phyloP scores from a whole-genome alignment of 2,329 filamentous ascomycete species.

The Huntiella omanensis region DNA sequence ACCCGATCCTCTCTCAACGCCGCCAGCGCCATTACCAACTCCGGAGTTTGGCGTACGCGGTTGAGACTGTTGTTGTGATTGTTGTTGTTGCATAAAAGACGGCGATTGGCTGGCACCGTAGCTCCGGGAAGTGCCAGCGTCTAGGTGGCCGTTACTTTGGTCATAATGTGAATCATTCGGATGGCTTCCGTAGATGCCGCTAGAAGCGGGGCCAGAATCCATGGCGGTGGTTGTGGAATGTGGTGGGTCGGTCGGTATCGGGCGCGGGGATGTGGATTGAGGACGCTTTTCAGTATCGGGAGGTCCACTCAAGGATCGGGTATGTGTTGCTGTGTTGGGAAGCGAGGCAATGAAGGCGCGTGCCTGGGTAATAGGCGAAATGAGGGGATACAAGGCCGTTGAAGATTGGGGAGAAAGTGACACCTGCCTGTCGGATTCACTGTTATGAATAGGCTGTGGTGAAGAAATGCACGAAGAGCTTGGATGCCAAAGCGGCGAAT shows the following conservation, averaged over 20 bases:
- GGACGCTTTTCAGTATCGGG: not conserved
- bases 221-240: not conserved
- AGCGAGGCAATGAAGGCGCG: constrained; percentile 5
- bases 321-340: constrained; percentile 15
- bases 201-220: constrained; percentile 8
- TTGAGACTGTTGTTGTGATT: not conserved
- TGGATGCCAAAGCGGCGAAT: constrained; percentile 9
- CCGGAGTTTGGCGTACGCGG: constrained; percentile 11
- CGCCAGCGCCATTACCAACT: not conserved
- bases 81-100: constrained; percentile 21
- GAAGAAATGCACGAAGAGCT: not conserved
- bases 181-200: constrained; percentile 8
- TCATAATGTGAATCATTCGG: constrained; percentile 8
- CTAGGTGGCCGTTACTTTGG: constrained; percentile 23
- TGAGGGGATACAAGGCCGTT: constrained; percentile 14
- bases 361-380: constrained; percentile 8
- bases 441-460: constrained; percentile 23
- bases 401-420: constrained; percentile 34
- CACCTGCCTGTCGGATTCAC: constrained; percentile 29
- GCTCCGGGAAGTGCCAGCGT: constrained; percentile 35
- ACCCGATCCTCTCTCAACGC: not conserved
- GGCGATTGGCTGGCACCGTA: constrained; percentile 38
- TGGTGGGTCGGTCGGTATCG: not conserved
- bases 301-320: not conserved
- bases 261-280: not conserved